Base-by-base conservation (phyloP, 139 green algal genomes). In the Picocystis salinarum region DNA sequence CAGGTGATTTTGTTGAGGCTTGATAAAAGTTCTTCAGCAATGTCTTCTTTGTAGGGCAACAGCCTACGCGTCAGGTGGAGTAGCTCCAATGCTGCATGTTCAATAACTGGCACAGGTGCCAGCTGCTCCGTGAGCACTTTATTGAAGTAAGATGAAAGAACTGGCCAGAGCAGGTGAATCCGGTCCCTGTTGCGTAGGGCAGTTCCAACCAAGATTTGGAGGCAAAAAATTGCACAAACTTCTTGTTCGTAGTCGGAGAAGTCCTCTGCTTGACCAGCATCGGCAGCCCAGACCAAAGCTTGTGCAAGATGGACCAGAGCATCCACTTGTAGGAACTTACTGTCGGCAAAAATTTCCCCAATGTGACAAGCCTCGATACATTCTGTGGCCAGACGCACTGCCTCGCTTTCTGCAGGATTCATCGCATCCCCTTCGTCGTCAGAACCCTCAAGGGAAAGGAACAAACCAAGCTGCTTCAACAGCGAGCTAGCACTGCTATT, bases 101-200 rank as follows among this genome's bases (percentile, higher is more conserved):
- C 67, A 18, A 89, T 73, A 42, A 89, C 49, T 11, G 60, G 52
- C 28, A 83, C 69, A 25, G 17, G 39, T 2, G 23, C 42, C 4
- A 67, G 34, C 40, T 80, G 60, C 11, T 85, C 77, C 31, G 79
- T 74, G n/a, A n/a, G n/a, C 33, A 89, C 61, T 5, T 65, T 56
- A 7, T 41, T 23, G 27, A 52, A 42, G 9, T 29, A 29, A 19
- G 39, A 12, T 12, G 13, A 45, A 12, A 45, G 39, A 33, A 50
- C 20, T 11, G 75, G 73, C 82, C 84, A 93, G 28, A 93, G 62
- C 31, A 82, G 55, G 12, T 50, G 50, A 20, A 89, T 65, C 23
- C 84, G 70, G 52, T 93, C 85, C 1, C 83, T 55, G 62, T 94
- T 95, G 39, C 76, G 67, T 46, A 94, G 53, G 34, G 83, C 67